Evolutionary conservation across 805 yeast species (phyloP).

Genomic region (Sugiyamaella mastotermitis): DNA sequence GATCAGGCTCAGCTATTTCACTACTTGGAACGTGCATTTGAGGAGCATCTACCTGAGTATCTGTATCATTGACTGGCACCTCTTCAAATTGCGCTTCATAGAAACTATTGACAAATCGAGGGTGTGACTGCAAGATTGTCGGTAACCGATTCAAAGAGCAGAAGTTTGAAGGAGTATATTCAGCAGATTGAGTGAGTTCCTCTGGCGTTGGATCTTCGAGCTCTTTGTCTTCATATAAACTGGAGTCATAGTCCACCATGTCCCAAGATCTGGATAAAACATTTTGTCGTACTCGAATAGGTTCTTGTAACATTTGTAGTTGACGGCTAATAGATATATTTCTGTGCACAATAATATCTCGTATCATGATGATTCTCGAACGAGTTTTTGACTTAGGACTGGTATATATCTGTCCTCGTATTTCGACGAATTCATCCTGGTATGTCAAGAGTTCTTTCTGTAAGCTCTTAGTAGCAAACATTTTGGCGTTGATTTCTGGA

Average conservation of each 20-base stretch:
- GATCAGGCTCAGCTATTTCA: too few relatives aligned
- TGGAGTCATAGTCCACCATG: neutral
- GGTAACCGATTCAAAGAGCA: too few relatives aligned
- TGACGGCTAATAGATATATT: neutral
- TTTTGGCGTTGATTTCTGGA: neutral
- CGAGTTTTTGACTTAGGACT: neutral
- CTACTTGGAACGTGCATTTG: too few relatives aligned
- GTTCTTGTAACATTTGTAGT: constrained; percentile 6
- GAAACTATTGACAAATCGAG: neutral
- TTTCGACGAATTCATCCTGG: constrained; percentile 8
- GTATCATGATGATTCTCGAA: too few relatives aligned
- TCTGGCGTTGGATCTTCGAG: neutral
- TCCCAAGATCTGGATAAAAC: constrained; percentile 9
- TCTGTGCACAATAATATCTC: too few relatives aligned
- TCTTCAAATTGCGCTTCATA: neutral
- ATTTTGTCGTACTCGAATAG: constrained; percentile 3
- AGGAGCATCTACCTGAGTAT: too few relatives aligned
- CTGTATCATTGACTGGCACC: too few relatives aligned
- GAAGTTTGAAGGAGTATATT: neutral
- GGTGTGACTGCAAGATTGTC: neutral
- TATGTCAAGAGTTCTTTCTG: neutral
- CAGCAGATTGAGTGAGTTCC: neutral
- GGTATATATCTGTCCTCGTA: constrained; percentile 10
- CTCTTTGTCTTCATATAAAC: neutral
- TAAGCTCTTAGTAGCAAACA: too few relatives aligned